Conservation (phyloP, 192 early-diverging fungal species). For the Coemansia sp. region DNA sequence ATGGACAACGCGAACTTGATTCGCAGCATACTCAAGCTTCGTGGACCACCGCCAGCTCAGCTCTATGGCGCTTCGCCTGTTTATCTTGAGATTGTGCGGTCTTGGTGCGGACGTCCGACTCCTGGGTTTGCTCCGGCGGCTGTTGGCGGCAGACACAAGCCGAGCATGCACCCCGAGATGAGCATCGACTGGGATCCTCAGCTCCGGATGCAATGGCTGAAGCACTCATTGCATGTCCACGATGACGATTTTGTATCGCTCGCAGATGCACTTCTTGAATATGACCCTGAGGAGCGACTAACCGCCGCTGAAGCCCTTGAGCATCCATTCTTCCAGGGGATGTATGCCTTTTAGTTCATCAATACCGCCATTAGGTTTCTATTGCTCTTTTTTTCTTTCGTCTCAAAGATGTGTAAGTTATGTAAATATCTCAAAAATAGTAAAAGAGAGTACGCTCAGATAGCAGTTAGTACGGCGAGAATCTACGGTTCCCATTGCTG, state of each 20-base stretch:
- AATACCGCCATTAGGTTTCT: background rate
- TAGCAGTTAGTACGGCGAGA: slow-evolving; percentile 20
- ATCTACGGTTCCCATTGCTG: slow-evolving; percentile 13
- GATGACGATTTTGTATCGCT: slow-evolving; percentile 54
- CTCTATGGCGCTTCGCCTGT: slow-evolving; percentile 62
- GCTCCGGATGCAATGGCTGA: slow-evolving; percentile 53
- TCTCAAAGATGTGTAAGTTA: background rate
- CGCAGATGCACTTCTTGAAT: slow-evolving; percentile 74
- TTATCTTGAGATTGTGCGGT: slow-evolving; percentile 57
- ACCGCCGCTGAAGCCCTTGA: slow-evolving; percentile 72
- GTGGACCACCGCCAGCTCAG: slow-evolving; percentile 69
- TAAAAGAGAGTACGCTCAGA: background rate
- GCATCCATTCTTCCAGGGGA: slow-evolving; percentile 50
- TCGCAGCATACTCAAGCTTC: slow-evolving; percentile 69
- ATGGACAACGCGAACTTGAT: slow-evolving; percentile 67
- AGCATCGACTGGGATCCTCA: slow-evolving; percentile 52
- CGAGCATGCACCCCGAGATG: slow-evolving; percentile 32
- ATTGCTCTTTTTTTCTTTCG: background rate
- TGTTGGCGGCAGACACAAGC: slow-evolving; percentile 25
- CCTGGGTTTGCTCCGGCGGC: slow-evolving; percentile 43
- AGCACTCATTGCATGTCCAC: slow-evolving; percentile 43
- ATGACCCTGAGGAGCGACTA: slow-evolving; percentile 81
- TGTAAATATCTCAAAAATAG: background rate
- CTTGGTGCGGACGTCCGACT: slow-evolving; percentile 49
- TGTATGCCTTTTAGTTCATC: slow-evolving; percentile 24